A percentile compares a stretch with the other conserved stretches of the same genome.
phyloP scores from a whole-genome alignment of 805 yeast species.

The Pichia rugopelliculosa region DNA sequence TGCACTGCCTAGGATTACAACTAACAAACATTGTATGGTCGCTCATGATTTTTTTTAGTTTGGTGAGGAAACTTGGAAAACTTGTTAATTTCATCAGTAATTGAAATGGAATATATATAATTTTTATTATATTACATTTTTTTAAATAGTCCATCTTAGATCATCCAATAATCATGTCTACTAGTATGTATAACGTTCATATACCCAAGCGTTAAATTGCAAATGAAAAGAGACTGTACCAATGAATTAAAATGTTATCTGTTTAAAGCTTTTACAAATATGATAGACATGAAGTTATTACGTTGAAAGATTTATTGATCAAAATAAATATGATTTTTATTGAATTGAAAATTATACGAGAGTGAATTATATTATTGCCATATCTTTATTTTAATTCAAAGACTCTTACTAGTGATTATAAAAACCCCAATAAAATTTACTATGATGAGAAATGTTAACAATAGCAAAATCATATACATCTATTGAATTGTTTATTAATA shows the following conservation, averaged over 20 bases:
- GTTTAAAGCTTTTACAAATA: too few relatives aligned
- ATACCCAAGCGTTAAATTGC: not conserved
- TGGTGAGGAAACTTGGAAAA: not conserved
- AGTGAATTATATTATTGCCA: too few relatives aligned
- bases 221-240: not conserved
- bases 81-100: not conserved
- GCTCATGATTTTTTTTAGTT: not conserved
- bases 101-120: not conserved
- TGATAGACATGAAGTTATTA: too few relatives aligned
- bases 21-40: not conserved
- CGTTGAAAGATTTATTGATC: too few relatives aligned
- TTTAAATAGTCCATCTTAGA: not conserved
- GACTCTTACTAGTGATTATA: too few relatives aligned
- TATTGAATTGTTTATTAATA: too few relatives aligned
- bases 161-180: constrained; percentile 13
- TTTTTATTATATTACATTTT: not conserved
- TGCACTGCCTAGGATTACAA: not conserved
- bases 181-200: constrained; percentile 10
- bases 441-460: too few relatives aligned
- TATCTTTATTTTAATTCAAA: too few relatives aligned
- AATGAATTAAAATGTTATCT: not conserved
- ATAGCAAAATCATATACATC: too few relatives aligned
- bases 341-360: too few relatives aligned
- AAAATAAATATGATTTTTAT: too few relatives aligned
- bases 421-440: too few relatives aligned